Base-by-base conservation (phyloP, 805 yeast genomes). In the Wickerhamiella galacta region DNA sequence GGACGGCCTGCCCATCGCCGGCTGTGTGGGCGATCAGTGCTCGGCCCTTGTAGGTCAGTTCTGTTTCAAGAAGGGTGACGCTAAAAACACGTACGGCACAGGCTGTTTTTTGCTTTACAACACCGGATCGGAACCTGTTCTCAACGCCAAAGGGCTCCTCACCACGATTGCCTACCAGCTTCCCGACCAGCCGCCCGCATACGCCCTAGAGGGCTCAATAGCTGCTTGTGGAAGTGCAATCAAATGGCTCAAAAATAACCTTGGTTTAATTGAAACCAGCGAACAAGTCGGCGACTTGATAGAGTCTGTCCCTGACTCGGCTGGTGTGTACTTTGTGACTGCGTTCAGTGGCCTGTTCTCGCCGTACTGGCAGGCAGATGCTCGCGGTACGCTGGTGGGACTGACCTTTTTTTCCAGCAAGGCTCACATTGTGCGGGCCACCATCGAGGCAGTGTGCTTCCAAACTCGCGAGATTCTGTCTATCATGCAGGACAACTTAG, bases 31-130 rank as follows among this genome's bases (percentile, higher is more conserved):
- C 38, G 96, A 85, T 58, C 96, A 85, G 60, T 72, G 85, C 35
- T 82, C 95, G 2, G 90, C 95, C 2, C 57, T 87, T 39, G 93
- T 83, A 31, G 96, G 95, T 23, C 95, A 85, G 56, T 57, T 80
- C 55, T 94, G 94, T 1, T 70, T 82, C 47, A 64, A 69, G 41
- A 66, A 70, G 28, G 95, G 95, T 35, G 72, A 76, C 28, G 94
- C 94, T 28, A 85, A 85, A 57, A 82, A 93, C 64, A 85, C 96
- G 8, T 85, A 83, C 49, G 96, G 96, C 41, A 85, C 96, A 1
- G 96, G 96, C 40, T 80, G 93, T 53, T 85, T 85, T 63, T 57
- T 85, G 40, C 63, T 87, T 41, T 81, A 77, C 64, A 85, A 85
- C 57, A 79, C 93, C 2, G 96, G 96, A 37, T 55, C 61, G 28